phyloP scores from a whole-genome alignment of 176 grass and related monocot genomes.

The Musa schizocarpa region DNA sequence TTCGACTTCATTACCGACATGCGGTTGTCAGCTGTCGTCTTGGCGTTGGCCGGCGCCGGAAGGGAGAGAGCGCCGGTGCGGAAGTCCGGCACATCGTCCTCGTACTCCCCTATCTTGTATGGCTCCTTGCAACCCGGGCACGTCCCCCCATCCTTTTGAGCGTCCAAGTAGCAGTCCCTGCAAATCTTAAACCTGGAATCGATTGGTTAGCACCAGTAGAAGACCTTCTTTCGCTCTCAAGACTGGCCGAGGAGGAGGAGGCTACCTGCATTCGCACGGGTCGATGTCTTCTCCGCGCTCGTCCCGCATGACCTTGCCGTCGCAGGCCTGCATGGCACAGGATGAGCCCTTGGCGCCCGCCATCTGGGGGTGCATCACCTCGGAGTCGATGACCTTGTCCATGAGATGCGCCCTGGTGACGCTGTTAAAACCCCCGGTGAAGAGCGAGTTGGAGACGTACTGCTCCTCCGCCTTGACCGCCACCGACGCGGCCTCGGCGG shows the following conservation, averaged over 20 bases:
- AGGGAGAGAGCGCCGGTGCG: slow-evolving; percentile 37
- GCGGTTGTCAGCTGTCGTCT: slow-evolving; percentile 1
- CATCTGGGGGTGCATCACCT: slow-evolving; percentile 80
- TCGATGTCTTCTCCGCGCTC: slow-evolving; percentile 70
- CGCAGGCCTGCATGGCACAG: slow-evolving; percentile 82
- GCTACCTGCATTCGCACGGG: slow-evolving; percentile 69
- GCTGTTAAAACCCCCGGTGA: slow-evolving; percentile 94
- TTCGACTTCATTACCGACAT: slow-evolving; percentile 16
- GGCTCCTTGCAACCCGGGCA: slow-evolving; percentile 96
- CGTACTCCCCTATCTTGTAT: slow-evolving; percentile 80
- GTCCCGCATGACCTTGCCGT: slow-evolving; percentile 73
- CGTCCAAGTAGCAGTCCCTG: slow-evolving; percentile 86
- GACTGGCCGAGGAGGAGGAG: no score
- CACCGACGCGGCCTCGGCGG: slow-evolving; percentile 30
- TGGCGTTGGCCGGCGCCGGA: slow-evolving; percentile 33
- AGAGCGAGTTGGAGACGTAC: slow-evolving; percentile 82
- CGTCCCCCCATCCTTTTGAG: slow-evolving; percentile 48
- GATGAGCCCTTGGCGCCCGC: slow-evolving; percentile 47
- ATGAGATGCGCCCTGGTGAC: slow-evolving; percentile 87
- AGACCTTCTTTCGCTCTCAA: not conserved
- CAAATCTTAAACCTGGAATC: slow-evolving; percentile 78
- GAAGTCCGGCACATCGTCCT: slow-evolving; percentile 42
- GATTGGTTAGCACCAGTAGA: no score
- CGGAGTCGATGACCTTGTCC: slow-evolving; percentile 87
- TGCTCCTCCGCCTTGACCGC: slow-evolving; percentile 91